Percentiles rank a stretch among this genome's conserved stretches.
These are phyloP conservation scores for Setaria italica DNA, from an alignment of 202 grass and related monocot species.

Conservation along the genomic window DNA sequence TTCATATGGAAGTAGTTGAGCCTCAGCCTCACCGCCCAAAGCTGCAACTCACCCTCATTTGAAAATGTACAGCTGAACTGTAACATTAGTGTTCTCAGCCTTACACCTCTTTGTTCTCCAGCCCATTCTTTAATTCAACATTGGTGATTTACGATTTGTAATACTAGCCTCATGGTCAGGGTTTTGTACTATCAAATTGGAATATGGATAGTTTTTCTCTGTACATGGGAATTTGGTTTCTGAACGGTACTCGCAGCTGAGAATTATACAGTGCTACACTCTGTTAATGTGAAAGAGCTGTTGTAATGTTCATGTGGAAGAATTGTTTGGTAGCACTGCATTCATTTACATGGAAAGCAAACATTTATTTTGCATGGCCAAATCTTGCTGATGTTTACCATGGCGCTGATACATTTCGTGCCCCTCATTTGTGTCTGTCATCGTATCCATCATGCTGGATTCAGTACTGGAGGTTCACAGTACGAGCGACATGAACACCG, in stretches of 20 bases:
- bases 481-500: constrained; percentile 59
- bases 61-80: constrained; percentile 41
- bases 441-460: background rate
- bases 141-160: constrained; percentile 25
- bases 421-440: background rate
- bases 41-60: constrained; percentile 87
- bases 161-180: constrained; percentile 10
- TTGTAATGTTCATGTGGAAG: constrained; percentile 14
- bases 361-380: background rate
- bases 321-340: background rate
- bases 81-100: constrained; percentile 27
- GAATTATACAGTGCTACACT: background rate
- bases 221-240: background rate
- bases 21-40: constrained; percentile 94
- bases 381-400: background rate
- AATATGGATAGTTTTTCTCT: background rate
- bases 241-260: background rate
- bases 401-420: background rate
- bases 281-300: background rate
- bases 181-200: background rate
- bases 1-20: constrained; percentile 98
- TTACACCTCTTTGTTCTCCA: background rate
- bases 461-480: constrained; percentile 9
- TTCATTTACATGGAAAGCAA: constrained; percentile 6
- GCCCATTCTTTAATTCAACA: constrained; percentile 36